Evolutionary conservation across 2,329 filamentous ascomycete genomes (phyloP).

Genomic region (Cryphonectria naterciae): DNA sequence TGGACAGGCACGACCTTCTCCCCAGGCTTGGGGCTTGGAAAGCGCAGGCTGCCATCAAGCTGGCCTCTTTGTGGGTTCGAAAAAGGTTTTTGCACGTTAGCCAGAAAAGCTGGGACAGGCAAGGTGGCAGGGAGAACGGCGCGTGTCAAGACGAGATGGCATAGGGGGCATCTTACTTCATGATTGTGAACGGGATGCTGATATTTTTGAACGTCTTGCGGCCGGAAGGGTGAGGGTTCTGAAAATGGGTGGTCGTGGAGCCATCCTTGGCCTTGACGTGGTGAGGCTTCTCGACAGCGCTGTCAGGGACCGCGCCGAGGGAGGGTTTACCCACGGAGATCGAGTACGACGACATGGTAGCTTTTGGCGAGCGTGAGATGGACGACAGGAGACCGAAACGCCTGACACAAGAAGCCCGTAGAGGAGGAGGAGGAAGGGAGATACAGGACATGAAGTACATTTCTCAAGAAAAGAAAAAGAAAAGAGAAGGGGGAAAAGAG

Average conservation of each 20-base stretch:
- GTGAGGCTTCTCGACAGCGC: conserved; percentile 51
- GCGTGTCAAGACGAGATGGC: too few species aligned
- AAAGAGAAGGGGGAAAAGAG: background rate
- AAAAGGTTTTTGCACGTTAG: background rate
- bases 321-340: conserved; percentile 42
- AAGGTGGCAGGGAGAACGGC: too few species aligned
- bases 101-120: conserved; percentile 6
- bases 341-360: conserved; percentile 28
- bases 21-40: conserved; percentile 64
- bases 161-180: conserved; percentile 38
- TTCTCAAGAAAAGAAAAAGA: background rate
- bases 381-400: background rate
- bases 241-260: conserved; percentile 47
- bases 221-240: conserved; percentile 57
- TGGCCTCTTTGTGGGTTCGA: conserved; percentile 19
- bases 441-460: conserved; percentile 10
- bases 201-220: conserved; percentile 28
- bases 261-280: conserved; percentile 50
- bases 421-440: background rate
- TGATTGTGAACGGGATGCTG: conserved; percentile 38
- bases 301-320: conserved; percentile 43
- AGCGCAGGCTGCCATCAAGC: conserved; percentile 42
- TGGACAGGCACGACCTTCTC: conserved; percentile 65
- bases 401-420: background rate
- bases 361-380: background rate